Conservation (phyloP, 495 filamentous ascomycete species). For the Talaromyces trachyspermus region DNA sequence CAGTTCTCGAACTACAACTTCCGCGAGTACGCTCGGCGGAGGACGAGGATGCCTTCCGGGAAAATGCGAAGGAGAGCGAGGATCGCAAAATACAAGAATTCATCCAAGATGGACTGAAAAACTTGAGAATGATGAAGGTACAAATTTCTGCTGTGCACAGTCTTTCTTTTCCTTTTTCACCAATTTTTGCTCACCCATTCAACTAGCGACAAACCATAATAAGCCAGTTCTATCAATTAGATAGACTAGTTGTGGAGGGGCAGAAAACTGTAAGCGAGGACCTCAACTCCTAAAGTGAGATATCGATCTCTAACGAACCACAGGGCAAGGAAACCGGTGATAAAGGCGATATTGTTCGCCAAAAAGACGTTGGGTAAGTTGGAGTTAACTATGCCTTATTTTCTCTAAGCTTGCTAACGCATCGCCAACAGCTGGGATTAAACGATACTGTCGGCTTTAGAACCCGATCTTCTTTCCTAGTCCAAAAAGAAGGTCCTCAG, state of each 20-base stretch:
- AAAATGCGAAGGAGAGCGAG: constrained; percentile 57
- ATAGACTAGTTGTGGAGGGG: constrained; percentile 89
- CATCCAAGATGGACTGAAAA: constrained; percentile 80
- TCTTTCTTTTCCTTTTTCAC: not conserved
- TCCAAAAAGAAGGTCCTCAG: too few relatives aligned
- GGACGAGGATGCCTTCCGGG: constrained; percentile 86
- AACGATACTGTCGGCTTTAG: too few relatives aligned
- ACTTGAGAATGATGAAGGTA: constrained; percentile 89
- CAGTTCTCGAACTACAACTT: constrained; percentile 96
- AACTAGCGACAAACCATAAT: constrained; percentile 85
- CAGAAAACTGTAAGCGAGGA: constrained; percentile 49
- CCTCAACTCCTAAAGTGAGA: not conserved
- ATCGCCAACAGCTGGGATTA: constrained; percentile 38
- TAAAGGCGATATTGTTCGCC: constrained; percentile 62
- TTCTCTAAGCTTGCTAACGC: constrained; percentile 7
- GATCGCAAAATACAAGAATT: constrained; percentile 80
- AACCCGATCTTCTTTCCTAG: too few relatives aligned
- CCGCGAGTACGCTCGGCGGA: constrained; percentile 87
- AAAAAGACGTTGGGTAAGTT: constrained; percentile 76
- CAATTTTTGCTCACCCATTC: not conserved
- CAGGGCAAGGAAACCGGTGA: constrained; percentile 70
- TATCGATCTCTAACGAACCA: constrained; percentile 7
- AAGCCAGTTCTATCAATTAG: constrained; percentile 89
- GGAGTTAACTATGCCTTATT: not conserved
- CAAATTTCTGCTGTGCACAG: constrained; percentile 20